These are phyloP conservation scores for Carex myosuroides DNA, from an alignment of 176 grass and related monocot species.

Conservation along the genomic window DNA sequence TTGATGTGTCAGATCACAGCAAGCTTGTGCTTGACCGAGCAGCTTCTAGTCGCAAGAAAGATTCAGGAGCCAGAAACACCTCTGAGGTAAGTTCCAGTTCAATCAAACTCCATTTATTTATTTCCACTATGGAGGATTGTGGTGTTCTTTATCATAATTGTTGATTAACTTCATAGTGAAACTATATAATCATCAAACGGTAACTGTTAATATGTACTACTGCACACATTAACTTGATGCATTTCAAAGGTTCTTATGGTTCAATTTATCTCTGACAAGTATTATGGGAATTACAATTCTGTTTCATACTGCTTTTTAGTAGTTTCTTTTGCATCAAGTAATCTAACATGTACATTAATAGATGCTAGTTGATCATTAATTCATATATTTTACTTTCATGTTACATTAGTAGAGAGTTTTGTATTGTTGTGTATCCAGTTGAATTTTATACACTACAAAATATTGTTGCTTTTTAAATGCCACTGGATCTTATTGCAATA, in stretches of 20 bases:
- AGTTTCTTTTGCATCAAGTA: background rate
- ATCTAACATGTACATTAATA: background rate
- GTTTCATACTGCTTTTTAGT: background rate
- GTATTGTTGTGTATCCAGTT: background rate
- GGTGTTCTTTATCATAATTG: background rate
- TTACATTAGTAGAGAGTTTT: background rate
- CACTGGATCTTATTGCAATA: background rate
- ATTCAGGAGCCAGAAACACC: conserved; percentile 25
- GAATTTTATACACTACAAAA: background rate
- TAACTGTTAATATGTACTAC: background rate
- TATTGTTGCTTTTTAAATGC: background rate
- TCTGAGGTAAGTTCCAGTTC: conserved; percentile 29
- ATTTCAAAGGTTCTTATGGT: background rate
- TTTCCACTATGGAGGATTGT: background rate
- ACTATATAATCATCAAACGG: background rate
- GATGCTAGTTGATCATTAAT: no score
- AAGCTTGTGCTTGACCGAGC: conserved; percentile 32
- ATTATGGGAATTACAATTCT: background rate
- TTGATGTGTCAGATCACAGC: conserved; percentile 23
- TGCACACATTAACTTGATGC: background rate
- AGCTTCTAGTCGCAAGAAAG: conserved; percentile 44
- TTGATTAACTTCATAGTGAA: background rate
- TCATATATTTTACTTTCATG: background rate
- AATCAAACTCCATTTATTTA: background rate
- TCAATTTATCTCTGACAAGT: background rate